phyloP scores from a whole-genome alignment of 805 yeast genomes.

The Candida namnaoensis region DNA sequence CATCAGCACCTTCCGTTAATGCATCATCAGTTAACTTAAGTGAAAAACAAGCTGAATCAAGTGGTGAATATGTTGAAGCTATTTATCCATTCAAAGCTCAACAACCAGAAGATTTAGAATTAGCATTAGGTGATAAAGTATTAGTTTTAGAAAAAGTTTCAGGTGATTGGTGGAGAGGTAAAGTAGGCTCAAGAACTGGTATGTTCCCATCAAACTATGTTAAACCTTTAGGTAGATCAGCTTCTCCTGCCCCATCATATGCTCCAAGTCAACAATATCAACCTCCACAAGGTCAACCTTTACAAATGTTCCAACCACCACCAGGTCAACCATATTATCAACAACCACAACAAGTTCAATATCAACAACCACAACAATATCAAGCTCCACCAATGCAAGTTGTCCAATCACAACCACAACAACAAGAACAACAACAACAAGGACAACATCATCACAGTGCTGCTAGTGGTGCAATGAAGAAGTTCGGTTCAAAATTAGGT shows the following conservation, averaged over 20 bases:
- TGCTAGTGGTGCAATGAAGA: constrained; percentile 32
- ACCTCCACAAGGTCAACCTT: constrained; percentile 4
- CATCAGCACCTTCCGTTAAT: constrained; percentile 11
- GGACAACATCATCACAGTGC: constrained; percentile 23
- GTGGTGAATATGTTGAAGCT: constrained; percentile 47
- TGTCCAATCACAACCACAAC: constrained; percentile 21
- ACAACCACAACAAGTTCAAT: constrained; percentile 24
- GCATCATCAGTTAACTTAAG: not conserved
- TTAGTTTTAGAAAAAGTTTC: constrained; percentile 66
- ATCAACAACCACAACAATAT: constrained; percentile 19
- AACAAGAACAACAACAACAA: constrained; percentile 21
- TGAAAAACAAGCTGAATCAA: constrained; percentile 1
- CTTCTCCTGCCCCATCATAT: constrained; percentile 9
- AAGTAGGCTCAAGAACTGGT: constrained; percentile 50
- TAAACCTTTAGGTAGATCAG: constrained; percentile 16
- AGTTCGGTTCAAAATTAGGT: constrained; percentile 74
- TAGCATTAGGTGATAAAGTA: constrained; percentile 61
- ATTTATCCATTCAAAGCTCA: constrained; percentile 68
- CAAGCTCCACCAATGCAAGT: constrained; percentile 25
- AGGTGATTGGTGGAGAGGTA: constrained; percentile 90
- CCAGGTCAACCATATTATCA: constrained; percentile 46
- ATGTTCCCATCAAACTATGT: constrained; percentile 91
- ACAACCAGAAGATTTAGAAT: constrained; percentile 64
- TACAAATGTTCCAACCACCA: constrained; percentile 23
- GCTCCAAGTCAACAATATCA: constrained; percentile 5